Evolutionary conservation across 2,329 filamentous ascomycete species (phyloP).

Genomic region (Diaporthe australafricana): DNA sequence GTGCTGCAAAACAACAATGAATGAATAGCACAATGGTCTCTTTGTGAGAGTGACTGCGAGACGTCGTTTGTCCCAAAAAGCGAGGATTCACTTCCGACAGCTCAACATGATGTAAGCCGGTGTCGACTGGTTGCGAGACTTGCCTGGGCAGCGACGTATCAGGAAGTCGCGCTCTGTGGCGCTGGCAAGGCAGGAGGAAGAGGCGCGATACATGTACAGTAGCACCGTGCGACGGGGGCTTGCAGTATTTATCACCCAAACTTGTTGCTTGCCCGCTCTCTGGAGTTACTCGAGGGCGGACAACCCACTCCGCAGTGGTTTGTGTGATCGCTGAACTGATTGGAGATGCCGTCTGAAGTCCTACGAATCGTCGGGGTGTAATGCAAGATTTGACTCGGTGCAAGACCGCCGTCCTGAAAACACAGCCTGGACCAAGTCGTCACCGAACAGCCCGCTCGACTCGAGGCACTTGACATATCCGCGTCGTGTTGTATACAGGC

Average conservation of each 20-base stretch:
- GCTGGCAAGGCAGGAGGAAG: constrained; percentile 15
- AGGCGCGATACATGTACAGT: neutral
- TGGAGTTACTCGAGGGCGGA: neutral
- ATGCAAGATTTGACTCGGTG: constrained; percentile 25
- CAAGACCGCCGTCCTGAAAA: constrained; percentile 7
- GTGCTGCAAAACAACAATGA: constrained; percentile 13
- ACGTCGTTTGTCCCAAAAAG: neutral
- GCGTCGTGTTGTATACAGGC: neutral
- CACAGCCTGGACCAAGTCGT: neutral
- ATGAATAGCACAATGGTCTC: constrained; percentile 2
- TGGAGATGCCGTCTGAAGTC: constrained; percentile 19
- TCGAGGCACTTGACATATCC: neutral
- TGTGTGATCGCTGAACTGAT: neutral
- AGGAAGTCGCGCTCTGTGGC: constrained; percentile 21
- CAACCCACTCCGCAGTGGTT: neutral
- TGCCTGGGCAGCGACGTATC: neutral
- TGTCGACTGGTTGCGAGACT: neutral
- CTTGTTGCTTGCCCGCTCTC: neutral
- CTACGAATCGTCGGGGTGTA: neutral
- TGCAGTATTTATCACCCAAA: constrained; percentile 13
- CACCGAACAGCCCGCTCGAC: constrained; percentile 5
- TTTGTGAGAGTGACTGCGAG: neutral
- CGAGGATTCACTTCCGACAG: neutral
- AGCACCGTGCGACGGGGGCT: constrained; percentile 4
- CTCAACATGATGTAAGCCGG: neutral